Conservation (phyloP, 352 stramenopile genomes). For the Pythium diclinum region DNA sequence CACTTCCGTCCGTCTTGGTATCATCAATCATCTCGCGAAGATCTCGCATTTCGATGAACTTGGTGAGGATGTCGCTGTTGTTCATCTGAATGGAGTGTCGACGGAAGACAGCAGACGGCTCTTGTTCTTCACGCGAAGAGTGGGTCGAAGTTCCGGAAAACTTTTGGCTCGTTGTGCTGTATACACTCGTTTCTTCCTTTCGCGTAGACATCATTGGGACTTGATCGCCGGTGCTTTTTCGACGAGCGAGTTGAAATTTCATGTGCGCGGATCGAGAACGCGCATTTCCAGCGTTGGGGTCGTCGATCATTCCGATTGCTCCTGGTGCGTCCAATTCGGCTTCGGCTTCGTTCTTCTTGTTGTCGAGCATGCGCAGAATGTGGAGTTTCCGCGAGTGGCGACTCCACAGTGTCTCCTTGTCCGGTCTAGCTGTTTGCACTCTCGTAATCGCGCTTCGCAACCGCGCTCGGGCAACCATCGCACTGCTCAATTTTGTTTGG, state of each 20-base stretch:
- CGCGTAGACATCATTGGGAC: neutral
- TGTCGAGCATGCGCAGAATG: slow-evolving; percentile 14
- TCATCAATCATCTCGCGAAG: neutral
- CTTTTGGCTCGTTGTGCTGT: slow-evolving; percentile 3
- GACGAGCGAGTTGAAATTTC: neutral
- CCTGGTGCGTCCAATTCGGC: neutral
- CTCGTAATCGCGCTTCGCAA: neutral
- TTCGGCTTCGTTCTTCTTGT: slow-evolving; percentile 7
- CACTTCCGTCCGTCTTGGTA: neutral
- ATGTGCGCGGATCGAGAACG: neutral
- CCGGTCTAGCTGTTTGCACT: neutral
- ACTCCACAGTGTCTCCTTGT: slow-evolving; percentile 16
- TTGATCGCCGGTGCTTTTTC: slow-evolving; percentile 5
- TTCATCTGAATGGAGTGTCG: slow-evolving; percentile 16
- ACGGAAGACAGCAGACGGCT: neutral
- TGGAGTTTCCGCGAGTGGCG: slow-evolving; percentile 10
- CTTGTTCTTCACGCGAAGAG: slow-evolving; percentile 9
- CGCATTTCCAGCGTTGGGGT: neutral
- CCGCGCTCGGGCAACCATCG: neutral
- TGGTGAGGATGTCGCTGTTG: slow-evolving; percentile 8
- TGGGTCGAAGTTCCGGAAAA: slow-evolving; percentile 1
- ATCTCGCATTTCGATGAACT: slow-evolving; percentile 1
- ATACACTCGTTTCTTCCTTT: neutral
- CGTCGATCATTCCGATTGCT: neutral
- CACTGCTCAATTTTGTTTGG: neutral